These are phyloP conservation scores for Ampelocalamus luodianensis DNA, from an alignment of 176 grass and related monocot genomes.

Conservation along the genomic window DNA sequence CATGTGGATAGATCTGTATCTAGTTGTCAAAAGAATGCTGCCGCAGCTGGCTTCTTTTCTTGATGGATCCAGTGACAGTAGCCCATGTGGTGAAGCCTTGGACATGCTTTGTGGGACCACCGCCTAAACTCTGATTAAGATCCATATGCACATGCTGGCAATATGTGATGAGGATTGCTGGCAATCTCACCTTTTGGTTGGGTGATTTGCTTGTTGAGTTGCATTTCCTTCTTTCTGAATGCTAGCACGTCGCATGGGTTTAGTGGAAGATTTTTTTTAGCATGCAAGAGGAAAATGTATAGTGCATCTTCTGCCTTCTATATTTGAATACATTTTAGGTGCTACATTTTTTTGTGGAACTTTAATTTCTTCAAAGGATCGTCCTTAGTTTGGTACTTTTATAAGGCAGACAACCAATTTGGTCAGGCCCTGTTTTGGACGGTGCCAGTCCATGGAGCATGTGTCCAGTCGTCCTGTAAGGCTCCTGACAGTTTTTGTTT, in stretches of 20 bases:
- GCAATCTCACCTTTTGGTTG: not conserved
- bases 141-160: slow-evolving; percentile 4
- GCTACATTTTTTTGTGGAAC: not conserved
- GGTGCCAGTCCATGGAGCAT: no score
- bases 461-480: no score
- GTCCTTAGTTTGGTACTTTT: not conserved
- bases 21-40: not conserved
- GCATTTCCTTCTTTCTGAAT: not conserved
- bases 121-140: not conserved
- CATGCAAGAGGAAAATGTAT: not conserved
- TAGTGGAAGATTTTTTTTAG: not conserved
- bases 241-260: not conserved
- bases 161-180: not conserved
- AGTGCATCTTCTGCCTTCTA: not conserved
- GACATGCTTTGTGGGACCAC: slow-evolving; percentile 6
- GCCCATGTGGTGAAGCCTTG: slow-evolving; percentile 32
- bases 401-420: no score
- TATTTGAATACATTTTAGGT: not conserved
- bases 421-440: no score
- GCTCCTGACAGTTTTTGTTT: not conserved
- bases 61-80: not conserved
- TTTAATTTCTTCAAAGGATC: not conserved
- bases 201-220: not conserved
- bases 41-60: not conserved
- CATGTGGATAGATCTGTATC: not conserved